Percentiles rank a stretch among this genome's conserved stretches.
These are phyloP conservation scores for Colletotrichum sp. DNA, from an alignment of 2,329 filamentous ascomycete species.

Conservation along the genomic window DNA sequence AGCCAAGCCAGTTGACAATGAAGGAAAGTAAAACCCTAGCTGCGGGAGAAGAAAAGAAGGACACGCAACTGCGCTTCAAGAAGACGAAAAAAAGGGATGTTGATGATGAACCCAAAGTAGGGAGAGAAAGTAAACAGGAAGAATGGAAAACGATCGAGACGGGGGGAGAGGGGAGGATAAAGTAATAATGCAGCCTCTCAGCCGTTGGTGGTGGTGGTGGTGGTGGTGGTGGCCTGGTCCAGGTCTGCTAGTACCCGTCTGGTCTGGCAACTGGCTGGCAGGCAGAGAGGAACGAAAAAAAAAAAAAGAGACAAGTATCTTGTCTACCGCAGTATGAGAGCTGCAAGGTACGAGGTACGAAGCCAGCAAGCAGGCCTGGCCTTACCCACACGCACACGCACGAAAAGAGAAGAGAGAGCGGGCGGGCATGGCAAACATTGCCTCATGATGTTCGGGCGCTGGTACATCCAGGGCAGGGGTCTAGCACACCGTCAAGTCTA, in stretches of 20 bases:
- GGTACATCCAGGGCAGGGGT: conserved; percentile 39
- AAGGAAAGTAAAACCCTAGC: conserved; percentile 47
- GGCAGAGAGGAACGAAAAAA: neutral
- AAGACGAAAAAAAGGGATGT: conserved; percentile 41
- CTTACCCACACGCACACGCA: neutral
- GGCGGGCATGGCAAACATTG: conserved; percentile 22
- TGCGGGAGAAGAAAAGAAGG: conserved; percentile 47
- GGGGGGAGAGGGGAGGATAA: conserved; percentile 19
- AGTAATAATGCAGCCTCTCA: conserved; percentile 34
- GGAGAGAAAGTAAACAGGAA: conserved; percentile 32
- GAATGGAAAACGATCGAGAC: conserved; percentile 20
- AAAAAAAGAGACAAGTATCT: conserved; percentile 26
- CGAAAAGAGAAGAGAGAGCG: conserved; percentile 8
- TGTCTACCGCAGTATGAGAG: neutral
- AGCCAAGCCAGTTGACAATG: conserved; percentile 62
- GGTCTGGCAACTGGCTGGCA: conserved; percentile 5
- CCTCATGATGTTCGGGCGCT: conserved; percentile 36
- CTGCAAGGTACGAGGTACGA: neutral
- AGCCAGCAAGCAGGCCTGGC: neutral
- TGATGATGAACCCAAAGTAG: conserved; percentile 28
- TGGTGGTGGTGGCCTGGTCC: neutral
- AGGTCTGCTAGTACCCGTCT: neutral
- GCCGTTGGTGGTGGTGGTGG: neutral
- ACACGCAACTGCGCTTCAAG: conserved; percentile 37
- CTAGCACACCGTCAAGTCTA: conserved; percentile 39